A percentile compares a stretch with the other conserved stretches of the same genome.
These are phyloP conservation scores for Podospora tetraspora DNA, from an alignment of 495 filamentous ascomycete genomes.

Conservation along the genomic window DNA sequence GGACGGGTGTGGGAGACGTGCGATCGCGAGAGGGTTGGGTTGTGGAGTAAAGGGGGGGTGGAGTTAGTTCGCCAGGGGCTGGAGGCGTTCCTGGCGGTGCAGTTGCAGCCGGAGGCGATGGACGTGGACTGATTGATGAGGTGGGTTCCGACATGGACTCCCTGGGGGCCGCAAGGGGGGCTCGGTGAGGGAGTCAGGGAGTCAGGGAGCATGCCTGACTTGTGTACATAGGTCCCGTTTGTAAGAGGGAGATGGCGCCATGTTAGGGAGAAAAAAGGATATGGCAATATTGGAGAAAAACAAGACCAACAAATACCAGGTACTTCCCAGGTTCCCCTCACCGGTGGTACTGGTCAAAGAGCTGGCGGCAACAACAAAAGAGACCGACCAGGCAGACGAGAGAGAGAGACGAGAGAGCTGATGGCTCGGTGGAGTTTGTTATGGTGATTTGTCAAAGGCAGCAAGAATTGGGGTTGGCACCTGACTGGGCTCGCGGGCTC, in stretches of 20 bases:
- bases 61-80: neutral
- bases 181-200: neutral
- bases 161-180: too few species aligned
- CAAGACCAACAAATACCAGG: neutral
- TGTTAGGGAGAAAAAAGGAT: neutral
- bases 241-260: neutral
- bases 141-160: neutral
- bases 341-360: neutral
- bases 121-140: neutral
- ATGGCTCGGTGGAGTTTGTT: neutral
- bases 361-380: too few species aligned
- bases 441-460: neutral
- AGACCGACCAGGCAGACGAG: too few species aligned
- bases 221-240: neutral
- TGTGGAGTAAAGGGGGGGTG: conserved; percentile 57
- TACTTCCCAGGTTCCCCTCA: neutral
- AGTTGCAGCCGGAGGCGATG: neutral
- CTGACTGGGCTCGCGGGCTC: neutral
- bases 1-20: conserved; percentile 62
- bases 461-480: neutral
- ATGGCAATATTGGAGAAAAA: neutral
- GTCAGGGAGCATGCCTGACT: neutral
- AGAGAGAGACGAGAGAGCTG: too few species aligned
- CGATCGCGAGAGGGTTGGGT: conserved; percentile 58
- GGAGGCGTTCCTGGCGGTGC: neutral